A percentile compares a stretch with the other conserved stretches of the same genome.
Evolutionary conservation across 495 filamentous ascomycete species (phyloP).

Genomic region (Penicillium parvum): DNA sequence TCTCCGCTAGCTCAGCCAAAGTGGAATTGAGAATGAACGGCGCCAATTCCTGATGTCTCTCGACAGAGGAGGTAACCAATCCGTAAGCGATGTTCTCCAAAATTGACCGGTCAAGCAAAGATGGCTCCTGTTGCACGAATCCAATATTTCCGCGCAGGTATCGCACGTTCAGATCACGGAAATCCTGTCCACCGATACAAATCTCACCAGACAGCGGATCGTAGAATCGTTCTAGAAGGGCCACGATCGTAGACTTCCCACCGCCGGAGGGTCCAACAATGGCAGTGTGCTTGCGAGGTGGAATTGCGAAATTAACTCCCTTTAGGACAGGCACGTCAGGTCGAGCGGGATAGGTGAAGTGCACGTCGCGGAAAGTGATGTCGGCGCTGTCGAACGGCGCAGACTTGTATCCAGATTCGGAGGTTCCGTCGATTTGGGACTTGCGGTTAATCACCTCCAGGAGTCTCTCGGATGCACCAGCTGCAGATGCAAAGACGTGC

Average conservation of each 20-base stretch:
- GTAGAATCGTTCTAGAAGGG: constrained; percentile 51
- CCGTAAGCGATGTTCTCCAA: constrained; percentile 65
- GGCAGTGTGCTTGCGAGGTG: constrained; percentile 55
- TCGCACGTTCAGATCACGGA: constrained; percentile 52
- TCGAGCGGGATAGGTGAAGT: constrained; percentile 59
- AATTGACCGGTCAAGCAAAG: constrained; percentile 58
- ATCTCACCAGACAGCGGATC: constrained; percentile 40
- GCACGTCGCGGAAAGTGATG: constrained; percentile 48
- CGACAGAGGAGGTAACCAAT: constrained; percentile 48
- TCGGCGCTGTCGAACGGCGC: constrained; percentile 25
- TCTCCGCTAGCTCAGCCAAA: constrained; percentile 25
- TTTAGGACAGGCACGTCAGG: constrained; percentile 49
- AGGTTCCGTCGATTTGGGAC: constrained; percentile 47
- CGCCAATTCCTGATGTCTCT: constrained; percentile 32
- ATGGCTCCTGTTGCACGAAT: constrained; percentile 64
- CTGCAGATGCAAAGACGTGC: constrained; percentile 56
- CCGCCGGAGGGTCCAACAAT: constrained; percentile 67
- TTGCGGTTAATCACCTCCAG: constrained; percentile 46
- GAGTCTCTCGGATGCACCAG: constrained; percentile 50
- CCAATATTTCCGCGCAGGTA: constrained; percentile 54
- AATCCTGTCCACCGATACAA: constrained; percentile 44
- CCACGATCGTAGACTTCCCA: constrained; percentile 63
- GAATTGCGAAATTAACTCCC: constrained; percentile 47
- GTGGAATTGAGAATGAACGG: constrained; percentile 26
- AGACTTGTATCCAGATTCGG: constrained; percentile 30